phyloP scores from a whole-genome alignment of 805 yeast genomes.

The Lipomyces yamanashiensis region DNA sequence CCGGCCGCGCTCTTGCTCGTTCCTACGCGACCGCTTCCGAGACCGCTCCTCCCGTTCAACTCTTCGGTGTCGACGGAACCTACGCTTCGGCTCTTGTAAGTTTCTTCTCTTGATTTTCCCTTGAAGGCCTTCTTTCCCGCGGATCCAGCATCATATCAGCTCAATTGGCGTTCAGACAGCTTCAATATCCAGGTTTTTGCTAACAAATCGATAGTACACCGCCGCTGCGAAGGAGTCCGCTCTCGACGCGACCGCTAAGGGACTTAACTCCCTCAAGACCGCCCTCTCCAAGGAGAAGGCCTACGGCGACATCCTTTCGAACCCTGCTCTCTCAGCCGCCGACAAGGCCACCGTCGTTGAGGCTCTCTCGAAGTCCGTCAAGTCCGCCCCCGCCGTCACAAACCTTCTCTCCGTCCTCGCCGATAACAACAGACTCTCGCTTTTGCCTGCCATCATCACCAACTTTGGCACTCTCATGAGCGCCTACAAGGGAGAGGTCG shows the following conservation, averaged over 20 bases:
- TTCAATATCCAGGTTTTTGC: background rate
- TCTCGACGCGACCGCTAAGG: conserved; percentile 68
- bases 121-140: background rate
- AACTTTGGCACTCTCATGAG: conserved; percentile 80
- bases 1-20: conserved; percentile 26
- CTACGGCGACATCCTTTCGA: conserved; percentile 63
- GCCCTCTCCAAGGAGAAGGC: conserved; percentile 66
- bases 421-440: conserved; percentile 88
- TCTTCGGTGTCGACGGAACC: conserved; percentile 94
- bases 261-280: conserved; percentile 62
- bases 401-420: conserved; percentile 86
- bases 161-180: background rate
- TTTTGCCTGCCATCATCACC: conserved; percentile 65
- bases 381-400: conserved; percentile 67
- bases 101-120: background rate
- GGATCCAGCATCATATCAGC: background rate
- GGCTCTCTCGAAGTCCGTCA: conserved; percentile 54
- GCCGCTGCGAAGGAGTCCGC: conserved; percentile 86
- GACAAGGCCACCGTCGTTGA: conserved; percentile 76
- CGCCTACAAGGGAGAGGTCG: conserved; percentile 89
- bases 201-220: conserved; percentile 54
- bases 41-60: conserved; percentile 77
- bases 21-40: conserved; percentile 53
- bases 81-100: conserved; percentile 82
- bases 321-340: conserved; percentile 80